Conservation (phyloP, 2,329 filamentous ascomycete genomes). For the Colletotrichum siamense region DNA sequence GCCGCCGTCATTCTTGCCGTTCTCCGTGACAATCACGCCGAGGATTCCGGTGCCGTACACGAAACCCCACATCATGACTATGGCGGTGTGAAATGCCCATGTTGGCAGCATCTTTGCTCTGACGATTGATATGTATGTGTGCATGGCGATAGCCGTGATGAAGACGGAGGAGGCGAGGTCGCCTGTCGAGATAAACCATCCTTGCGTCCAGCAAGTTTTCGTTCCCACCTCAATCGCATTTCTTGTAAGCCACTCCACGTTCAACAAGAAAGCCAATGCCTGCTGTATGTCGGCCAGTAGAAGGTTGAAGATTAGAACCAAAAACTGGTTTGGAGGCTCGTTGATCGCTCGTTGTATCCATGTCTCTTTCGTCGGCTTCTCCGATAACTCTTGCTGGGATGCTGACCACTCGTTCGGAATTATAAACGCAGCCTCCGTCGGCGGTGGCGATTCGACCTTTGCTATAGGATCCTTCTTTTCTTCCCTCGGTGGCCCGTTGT, state of each 20-base stretch:
- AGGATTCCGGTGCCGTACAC: constrained; percentile 62
- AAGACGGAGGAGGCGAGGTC: constrained; percentile 72
- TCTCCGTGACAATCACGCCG: constrained; percentile 48
- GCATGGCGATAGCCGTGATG: constrained; percentile 68
- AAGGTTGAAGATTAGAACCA: constrained; percentile 73
- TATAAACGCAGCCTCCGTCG: constrained; percentile 27
- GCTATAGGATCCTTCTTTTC: neutral
- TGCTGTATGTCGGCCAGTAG: constrained; percentile 73
- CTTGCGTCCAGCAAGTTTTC: constrained; percentile 65
- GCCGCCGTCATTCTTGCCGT: constrained; percentile 45
- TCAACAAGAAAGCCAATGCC: constrained; percentile 67
- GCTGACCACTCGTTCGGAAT: constrained; percentile 29
- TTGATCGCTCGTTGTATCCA: constrained; percentile 29
- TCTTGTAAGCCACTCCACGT: constrained; percentile 60
- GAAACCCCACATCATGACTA: constrained; percentile 62
- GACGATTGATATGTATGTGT: constrained; percentile 70
- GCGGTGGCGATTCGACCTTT: constrained; percentile 10
- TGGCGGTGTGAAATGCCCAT: constrained; percentile 51
- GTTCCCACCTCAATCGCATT: constrained; percentile 61
- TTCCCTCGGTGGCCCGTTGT: constrained; percentile 24
- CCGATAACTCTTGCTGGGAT: constrained; percentile 21
- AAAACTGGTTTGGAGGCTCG: constrained; percentile 66
- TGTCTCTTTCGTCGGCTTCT: neutral
- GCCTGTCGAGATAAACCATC: constrained; percentile 72
- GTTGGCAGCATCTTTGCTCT: constrained; percentile 57